phyloP scores from a whole-genome alignment of 768 basidiomycete genomes.

The Collybia sordida region DNA sequence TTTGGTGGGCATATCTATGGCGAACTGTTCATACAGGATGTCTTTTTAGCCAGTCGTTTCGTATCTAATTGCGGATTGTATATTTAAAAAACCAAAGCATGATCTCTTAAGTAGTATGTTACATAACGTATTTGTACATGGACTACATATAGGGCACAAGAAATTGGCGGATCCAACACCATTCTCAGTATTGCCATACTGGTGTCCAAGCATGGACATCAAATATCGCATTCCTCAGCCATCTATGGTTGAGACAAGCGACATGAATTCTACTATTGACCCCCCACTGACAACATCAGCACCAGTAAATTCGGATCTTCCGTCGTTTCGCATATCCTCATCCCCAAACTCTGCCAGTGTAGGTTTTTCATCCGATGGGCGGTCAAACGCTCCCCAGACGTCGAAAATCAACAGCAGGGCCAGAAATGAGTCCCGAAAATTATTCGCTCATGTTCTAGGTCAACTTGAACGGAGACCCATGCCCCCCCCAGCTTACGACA shows the following conservation, averaged over 20 bases:
- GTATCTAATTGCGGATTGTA: too few species aligned
- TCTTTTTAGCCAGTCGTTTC: too few species aligned
- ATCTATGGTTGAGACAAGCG: not conserved
- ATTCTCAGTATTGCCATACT: too few species aligned
- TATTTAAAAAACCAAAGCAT: too few species aligned
- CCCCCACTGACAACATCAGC: conserved; percentile 8
- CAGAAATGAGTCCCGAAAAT: conserved; percentile 64
- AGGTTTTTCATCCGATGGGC: conserved; percentile 10
- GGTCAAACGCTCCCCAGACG: conserved; percentile 14
- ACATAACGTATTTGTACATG: too few species aligned
- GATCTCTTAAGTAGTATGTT: too few species aligned
- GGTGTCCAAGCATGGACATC: too few species aligned
- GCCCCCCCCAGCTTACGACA: conserved; percentile 53
- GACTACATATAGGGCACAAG: too few species aligned
- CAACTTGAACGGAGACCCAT: conserved; percentile 58
- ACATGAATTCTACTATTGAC: conserved; percentile 9
- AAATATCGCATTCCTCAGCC: too few species aligned
- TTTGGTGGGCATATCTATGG: too few species aligned
- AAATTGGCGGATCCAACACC: too few species aligned
- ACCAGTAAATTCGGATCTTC: conserved; percentile 1
- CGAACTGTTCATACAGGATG: too few species aligned
- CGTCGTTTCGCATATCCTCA: conserved; percentile 27
- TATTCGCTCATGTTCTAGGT: conserved; percentile 62
- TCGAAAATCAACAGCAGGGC: conserved; percentile 36
- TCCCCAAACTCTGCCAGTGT: conserved; percentile 23